Evolutionary conservation across 75 land plant species (phyloP), one percentile per base, ranked within the genome.

Genomic region (Azolla pinnata): DNA sequence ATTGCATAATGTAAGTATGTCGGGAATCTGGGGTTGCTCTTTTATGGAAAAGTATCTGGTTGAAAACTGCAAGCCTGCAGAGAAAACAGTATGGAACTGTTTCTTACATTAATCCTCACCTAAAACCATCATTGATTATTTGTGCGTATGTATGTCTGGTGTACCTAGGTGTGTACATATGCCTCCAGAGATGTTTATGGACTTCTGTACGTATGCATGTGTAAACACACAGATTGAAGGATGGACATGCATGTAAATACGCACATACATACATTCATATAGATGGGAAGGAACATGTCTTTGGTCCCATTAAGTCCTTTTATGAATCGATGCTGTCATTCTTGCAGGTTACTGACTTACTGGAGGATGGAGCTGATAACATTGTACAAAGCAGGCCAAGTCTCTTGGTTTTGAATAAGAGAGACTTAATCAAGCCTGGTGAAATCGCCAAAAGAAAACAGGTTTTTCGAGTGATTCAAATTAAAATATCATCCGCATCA

Each of bases 341-440:
- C 4, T 47, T 25, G 29, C 68, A 93, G 98, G 82, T 89, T 60
- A 79, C 80, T 72, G 77, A 74, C 38, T 46, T 81, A 31, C 63
- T 93, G 59, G 86, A 75, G 64, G 96, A 76, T 63, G 90, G 83
- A 24, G 59, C 70, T 2, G 68, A 66, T 21, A 45, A 65, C 2
- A 60, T 66, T 26, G 72, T 57, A 52, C 69, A 77, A 17, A 71
- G 68, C 44, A 55, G 71, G 29, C 96, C 98, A 17, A 77, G 67
- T 33, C 68, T 93, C 57, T 49, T 93, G 66, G 83, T 86, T 18
- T 34, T 93, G 62, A 93, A 93, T 77, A 93, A 93, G 72, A 85
- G 79, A 60, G 98, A 93, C 63, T 70, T 85, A 24, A 79, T 89
- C 2, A 93, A 89, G 60, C 98, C 95, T 50, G 96, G 96, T 28